Base-by-base conservation (phyloP, 257 asterid genomes). In the Nicotiana otophora region DNA sequence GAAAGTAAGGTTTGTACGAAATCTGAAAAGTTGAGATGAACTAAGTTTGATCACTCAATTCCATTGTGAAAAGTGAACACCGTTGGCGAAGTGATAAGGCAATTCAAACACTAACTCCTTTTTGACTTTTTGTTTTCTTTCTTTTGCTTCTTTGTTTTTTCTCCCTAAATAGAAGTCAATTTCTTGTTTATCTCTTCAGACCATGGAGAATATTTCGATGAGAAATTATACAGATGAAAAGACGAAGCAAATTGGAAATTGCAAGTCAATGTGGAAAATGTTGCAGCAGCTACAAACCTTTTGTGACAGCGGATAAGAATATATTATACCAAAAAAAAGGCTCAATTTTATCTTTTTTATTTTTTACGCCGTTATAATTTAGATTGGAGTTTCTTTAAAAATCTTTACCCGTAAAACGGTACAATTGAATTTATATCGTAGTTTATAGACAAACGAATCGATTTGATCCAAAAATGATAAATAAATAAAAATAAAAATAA, bases 51-150 rank as follows among this genome's bases (percentile, higher is more conserved):
- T 72, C 61, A 46, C 61, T 20, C 23, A 46, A 42, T 46, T 39
- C 58, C n/a, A 70, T 8, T 65, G 26, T 7, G 2, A 65, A 42
- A 46, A 23, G 26, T 7, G 2, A 65, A 42, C 7, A 46, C 1
- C 23, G 60, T 72, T 46, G 78, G 11, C 14, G 20, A 46, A 72
- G 79, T 28, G 79, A 72, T 72, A 72, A 46, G 78, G 61, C 79
- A 46, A 72, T 46, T 42, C 79, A 72, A 26, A 7, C 19, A 39
- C 0, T 19, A 19, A 1, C 33, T 14, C 20, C 42, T 31, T 26
- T 63, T 26, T 19, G 10, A 19, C 11, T 63, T 26, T 63, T 16
- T 57, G 12, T 53, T 51, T 51, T 11, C 6, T 51, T 51, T 4
- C 19, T 17, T 12, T 53, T 51, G 4, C 57, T 53, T 16, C 16